Percentiles rank a stretch among this genome's conserved stretches.
Conservation (phyloP, 352 stramenopile species). For the Globisporangium camurandrum region DNA sequence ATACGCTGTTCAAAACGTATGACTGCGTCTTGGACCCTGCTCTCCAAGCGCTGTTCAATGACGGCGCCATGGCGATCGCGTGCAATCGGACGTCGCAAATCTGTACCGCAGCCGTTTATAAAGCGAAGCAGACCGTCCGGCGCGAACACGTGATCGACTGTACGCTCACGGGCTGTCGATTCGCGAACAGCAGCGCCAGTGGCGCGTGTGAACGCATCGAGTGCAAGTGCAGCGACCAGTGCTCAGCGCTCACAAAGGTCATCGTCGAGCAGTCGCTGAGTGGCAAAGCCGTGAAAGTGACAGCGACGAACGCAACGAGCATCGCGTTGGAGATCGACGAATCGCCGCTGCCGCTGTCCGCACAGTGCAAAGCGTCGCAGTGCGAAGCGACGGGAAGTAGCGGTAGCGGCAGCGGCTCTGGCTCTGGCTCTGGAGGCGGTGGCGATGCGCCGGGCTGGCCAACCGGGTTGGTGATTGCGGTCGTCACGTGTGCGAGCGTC, state of each 20-base stretch:
- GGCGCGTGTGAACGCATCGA: constrained; percentile 38
- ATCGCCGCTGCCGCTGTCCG: constrained; percentile 57
- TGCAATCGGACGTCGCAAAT: constrained; percentile 46
- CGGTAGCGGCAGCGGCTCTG: constrained; percentile 17
- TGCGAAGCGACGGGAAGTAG: constrained; percentile 36
- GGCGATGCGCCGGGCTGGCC: constrained; percentile 15
- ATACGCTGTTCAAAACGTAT: constrained; percentile 58
- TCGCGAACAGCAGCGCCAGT: constrained; percentile 29
- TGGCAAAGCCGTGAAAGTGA: constrained; percentile 55
- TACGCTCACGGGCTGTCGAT: constrained; percentile 41
- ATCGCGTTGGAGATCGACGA: constrained; percentile 62
- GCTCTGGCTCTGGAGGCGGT: constrained; percentile 13
- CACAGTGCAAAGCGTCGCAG: constrained; percentile 51
- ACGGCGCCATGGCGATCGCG: constrained; percentile 52
- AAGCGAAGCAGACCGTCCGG: constrained; percentile 31
- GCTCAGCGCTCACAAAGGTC: constrained; percentile 50
- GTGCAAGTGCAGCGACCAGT: constrained; percentile 59
- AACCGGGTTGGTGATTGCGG: constrained; percentile 24
- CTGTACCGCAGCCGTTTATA: constrained; percentile 66
- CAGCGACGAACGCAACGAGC: constrained; percentile 30
- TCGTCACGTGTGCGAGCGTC: constrained; percentile 22
- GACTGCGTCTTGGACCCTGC: constrained; percentile 38
- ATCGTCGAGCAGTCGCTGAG: constrained; percentile 60
- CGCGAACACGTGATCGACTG: constrained; percentile 70
- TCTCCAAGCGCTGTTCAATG: constrained; percentile 55